Evolutionary conservation across 768 basidiomycete species (phyloP).

Genomic region (Cubamyces lactineus): DNA sequence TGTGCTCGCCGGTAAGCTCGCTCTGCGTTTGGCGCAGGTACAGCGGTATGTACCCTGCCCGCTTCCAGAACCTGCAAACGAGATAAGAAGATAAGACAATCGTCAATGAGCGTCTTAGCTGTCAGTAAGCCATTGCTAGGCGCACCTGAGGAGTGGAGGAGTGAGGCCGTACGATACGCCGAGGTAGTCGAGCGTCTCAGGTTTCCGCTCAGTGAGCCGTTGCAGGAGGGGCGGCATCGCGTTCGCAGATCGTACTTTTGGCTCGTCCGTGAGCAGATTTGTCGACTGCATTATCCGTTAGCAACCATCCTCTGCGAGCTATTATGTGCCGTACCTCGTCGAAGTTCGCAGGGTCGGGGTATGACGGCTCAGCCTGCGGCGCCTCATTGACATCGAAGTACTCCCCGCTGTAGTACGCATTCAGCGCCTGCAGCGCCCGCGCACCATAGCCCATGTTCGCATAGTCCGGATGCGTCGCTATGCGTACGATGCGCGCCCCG

Average conservation of each 20-base stretch:
- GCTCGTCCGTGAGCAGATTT: constrained; percentile 76
- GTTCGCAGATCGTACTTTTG: constrained; percentile 67
- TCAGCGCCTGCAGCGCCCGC: constrained; percentile 82
- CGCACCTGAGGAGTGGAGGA: constrained; percentile 73
- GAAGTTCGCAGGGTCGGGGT: constrained; percentile 59
- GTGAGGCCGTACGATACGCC: constrained; percentile 97
- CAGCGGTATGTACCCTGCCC: constrained; percentile 86
- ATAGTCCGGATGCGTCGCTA: constrained; percentile 97
- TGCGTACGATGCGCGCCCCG: constrained; percentile 88
- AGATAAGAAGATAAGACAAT: neutral
- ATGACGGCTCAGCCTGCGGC: constrained; percentile 51
- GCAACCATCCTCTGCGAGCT: neutral
- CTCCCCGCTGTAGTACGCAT: constrained; percentile 92
- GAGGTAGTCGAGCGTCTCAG: constrained; percentile 89
- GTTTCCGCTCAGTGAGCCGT: constrained; percentile 85
- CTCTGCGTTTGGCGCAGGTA: constrained; percentile 93
- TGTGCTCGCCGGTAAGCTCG: constrained; percentile 95
- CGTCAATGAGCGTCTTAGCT: neutral
- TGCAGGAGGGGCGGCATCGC: constrained; percentile 94
- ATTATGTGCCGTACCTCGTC: constrained; percentile 45
- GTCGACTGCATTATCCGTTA: constrained; percentile 39
- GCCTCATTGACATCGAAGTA: constrained; percentile 85
- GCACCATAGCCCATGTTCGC: constrained; percentile 97
- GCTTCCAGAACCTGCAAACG: constrained; percentile 85
- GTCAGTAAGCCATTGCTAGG: neutral